These are phyloP conservation scores for Sechiopsis laciniata DNA, from an alignment of 306 rosid species.

Conservation along the genomic window DNA sequence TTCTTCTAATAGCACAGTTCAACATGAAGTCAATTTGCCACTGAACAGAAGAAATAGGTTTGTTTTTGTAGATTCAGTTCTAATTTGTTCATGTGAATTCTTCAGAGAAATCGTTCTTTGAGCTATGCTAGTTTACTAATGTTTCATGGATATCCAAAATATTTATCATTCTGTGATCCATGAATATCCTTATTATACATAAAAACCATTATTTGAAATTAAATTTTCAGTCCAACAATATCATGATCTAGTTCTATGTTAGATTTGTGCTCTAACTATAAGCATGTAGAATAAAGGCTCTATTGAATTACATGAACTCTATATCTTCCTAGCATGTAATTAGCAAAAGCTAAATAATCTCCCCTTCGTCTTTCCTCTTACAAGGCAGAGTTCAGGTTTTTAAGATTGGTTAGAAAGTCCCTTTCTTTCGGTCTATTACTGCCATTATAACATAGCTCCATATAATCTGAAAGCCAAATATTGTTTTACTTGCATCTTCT, in stretches of 20 bases:
- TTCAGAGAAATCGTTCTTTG: background rate
- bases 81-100: slow-evolving; percentile 9
- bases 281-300: slow-evolving; percentile 1
- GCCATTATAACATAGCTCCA: background rate
- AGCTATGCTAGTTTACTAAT: background rate
- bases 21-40: slow-evolving; percentile 36
- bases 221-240: background rate
- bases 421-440: slow-evolving; percentile 1
- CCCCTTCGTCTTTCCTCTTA: background rate
- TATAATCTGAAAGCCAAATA: background rate
- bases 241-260: too few relatives aligned
- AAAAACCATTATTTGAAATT: background rate
- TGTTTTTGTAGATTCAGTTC: slow-evolving; percentile 17
- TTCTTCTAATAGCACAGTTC: slow-evolving; percentile 32
- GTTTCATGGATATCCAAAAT: background rate
- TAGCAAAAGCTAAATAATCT: background rate
- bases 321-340: background rate
- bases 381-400: background rate
- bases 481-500: background rate
- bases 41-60: slow-evolving; percentile 55
- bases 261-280: background rate
- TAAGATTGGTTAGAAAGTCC: background rate
- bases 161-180: background rate
- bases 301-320: background rate
- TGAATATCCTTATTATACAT: slow-evolving; percentile 1